These are phyloP conservation scores for Ascochyta koolunga DNA, from an alignment of 2,329 filamentous ascomycete genomes.

Conservation along the genomic window DNA sequence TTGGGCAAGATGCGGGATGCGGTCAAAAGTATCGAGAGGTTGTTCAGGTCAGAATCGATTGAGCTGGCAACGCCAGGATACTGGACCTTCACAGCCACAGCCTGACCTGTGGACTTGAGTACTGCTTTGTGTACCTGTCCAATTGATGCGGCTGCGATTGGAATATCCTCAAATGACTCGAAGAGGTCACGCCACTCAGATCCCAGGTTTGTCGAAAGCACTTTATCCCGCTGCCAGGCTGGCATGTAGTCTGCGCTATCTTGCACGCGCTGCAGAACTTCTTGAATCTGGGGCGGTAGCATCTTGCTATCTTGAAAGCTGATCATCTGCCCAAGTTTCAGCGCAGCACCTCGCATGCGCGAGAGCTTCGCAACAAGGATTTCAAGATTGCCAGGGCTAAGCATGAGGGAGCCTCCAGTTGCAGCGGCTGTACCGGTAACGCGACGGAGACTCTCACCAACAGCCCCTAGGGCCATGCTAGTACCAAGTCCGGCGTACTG, in stretches of 20 bases:
- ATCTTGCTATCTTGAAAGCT: conserved; percentile 98
- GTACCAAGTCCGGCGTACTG: conserved; percentile 93
- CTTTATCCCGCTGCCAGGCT: conserved; percentile 84
- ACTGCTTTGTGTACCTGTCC: conserved; percentile 92
- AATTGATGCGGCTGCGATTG: conserved; percentile 94
- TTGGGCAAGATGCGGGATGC: conserved; percentile 89
- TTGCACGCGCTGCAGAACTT: conserved; percentile 91
- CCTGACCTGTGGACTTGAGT: conserved; percentile 73
- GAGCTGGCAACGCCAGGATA: conserved; percentile 96
- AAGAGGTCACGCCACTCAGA: conserved; percentile 85
- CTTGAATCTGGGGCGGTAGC: conserved; percentile 83
- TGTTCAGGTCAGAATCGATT: conserved; percentile 95
- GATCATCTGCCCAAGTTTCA: conserved; percentile 97
- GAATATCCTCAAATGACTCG: conserved; percentile 82
- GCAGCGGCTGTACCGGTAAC: conserved; percentile 69
- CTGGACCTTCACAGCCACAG: conserved; percentile 94
- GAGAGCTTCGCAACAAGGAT: conserved; percentile 90
- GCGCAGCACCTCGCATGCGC: conserved; percentile 93
- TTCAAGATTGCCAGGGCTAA: conserved; percentile 91
- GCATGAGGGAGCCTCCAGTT: conserved; percentile 74
- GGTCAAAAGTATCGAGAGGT: conserved; percentile 86
- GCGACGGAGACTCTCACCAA: conserved; percentile 82
- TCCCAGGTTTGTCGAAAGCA: conserved; percentile 79
- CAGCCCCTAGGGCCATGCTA: conserved; percentile 92
- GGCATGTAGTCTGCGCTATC: conserved; percentile 99